A percentile compares a stretch with the other conserved stretches of the same genome.
phyloP scores from a whole-genome alignment of 2,329 filamentous ascomycete genomes.

The Ceratocystis eucalypticola region DNA sequence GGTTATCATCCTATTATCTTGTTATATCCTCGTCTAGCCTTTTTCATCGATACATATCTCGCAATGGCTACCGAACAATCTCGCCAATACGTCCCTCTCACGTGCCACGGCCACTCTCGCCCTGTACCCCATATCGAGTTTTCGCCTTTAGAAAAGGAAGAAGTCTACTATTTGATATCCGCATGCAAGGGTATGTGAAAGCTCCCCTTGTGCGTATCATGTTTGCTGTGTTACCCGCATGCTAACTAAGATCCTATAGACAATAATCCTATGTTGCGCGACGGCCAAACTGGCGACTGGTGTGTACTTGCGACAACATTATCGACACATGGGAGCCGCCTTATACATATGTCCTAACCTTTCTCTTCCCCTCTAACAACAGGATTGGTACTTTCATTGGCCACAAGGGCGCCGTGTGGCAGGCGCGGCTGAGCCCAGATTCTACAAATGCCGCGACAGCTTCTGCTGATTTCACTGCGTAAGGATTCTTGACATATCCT shows the following conservation, averaged over 20 bases:
- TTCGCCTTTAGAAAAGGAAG: slow-evolving; percentile 68
- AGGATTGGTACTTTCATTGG: slow-evolving; percentile 98
- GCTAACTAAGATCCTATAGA: slow-evolving; percentile 38
- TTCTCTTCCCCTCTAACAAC: slow-evolving; percentile 24
- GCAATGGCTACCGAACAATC: slow-evolving; percentile 24
- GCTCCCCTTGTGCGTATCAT: slow-evolving; percentile 14
- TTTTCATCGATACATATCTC: not conserved
- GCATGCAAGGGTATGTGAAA: slow-evolving; percentile 62
- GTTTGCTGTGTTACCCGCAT: slow-evolving; percentile 8
- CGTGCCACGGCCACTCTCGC: slow-evolving; percentile 86
- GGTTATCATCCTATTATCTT: not conserved
- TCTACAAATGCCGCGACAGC: slow-evolving; percentile 80
- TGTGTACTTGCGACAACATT: slow-evolving; percentile 28
- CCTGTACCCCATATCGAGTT: slow-evolving; percentile 87
- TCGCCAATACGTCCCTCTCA: slow-evolving; percentile 67
- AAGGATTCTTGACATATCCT: slow-evolving; percentile 27
- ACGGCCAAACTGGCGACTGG: slow-evolving; percentile 92
- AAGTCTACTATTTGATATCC: slow-evolving; percentile 82
- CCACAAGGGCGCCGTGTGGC: slow-evolving; percentile 97
- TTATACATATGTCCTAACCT: not conserved
- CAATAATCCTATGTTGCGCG: slow-evolving; percentile 95
- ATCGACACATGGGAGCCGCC: not conserved
- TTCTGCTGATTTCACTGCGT: slow-evolving; percentile 92
- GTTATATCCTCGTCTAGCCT: not conserved
- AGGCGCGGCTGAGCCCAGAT: slow-evolving; percentile 79